Evolutionary conservation across 1,139 yeast species (phyloP).

Genomic region (Lodderomyces beijingensis): DNA sequence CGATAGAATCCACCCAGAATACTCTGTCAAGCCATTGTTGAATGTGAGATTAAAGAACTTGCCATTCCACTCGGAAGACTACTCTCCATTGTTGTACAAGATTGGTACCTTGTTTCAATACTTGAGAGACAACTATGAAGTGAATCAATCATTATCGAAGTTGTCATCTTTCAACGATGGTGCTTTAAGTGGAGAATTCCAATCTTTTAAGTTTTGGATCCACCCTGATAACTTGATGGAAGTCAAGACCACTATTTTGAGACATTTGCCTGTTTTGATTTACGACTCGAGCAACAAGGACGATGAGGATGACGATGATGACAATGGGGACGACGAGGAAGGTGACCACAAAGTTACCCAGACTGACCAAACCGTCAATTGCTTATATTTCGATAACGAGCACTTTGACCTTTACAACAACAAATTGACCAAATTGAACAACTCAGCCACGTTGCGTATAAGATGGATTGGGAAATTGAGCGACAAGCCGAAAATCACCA

Average conservation of each 20-base stretch:
- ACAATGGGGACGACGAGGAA: conserved; percentile 22
- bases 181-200: conserved; percentile 53
- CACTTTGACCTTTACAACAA: conserved; percentile 82
- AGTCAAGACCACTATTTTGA: conserved; percentile 86
- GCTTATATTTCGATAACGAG: conserved; percentile 82
- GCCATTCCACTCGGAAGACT: conserved; percentile 94
- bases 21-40: conserved; percentile 82
- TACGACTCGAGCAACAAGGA: conserved; percentile 49
- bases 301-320: conserved; percentile 35
- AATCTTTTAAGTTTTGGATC: conserved; percentile 89
- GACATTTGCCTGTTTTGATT: conserved; percentile 89
- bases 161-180: conserved; percentile 46
- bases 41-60: conserved; percentile 82
- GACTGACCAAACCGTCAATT: conserved; percentile 75
- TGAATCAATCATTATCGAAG: conserved; percentile 38
- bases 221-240: conserved; percentile 97
- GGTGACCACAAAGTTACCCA: conserved; percentile 14
- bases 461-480: conserved; percentile 86
- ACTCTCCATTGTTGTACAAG: conserved; percentile 83
- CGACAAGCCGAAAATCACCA: conserved; percentile 69
- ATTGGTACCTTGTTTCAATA: conserved; percentile 78
- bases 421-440: conserved; percentile 67
- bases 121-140: conserved; percentile 60
- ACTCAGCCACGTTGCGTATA: conserved; percentile 72
- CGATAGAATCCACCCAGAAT: conserved; percentile 81